Percentiles rank a stretch among this genome's conserved stretches.
Evolutionary conservation across 2,329 filamentous ascomycete species (phyloP).

Genomic region (Escovopsis sp.): DNA sequence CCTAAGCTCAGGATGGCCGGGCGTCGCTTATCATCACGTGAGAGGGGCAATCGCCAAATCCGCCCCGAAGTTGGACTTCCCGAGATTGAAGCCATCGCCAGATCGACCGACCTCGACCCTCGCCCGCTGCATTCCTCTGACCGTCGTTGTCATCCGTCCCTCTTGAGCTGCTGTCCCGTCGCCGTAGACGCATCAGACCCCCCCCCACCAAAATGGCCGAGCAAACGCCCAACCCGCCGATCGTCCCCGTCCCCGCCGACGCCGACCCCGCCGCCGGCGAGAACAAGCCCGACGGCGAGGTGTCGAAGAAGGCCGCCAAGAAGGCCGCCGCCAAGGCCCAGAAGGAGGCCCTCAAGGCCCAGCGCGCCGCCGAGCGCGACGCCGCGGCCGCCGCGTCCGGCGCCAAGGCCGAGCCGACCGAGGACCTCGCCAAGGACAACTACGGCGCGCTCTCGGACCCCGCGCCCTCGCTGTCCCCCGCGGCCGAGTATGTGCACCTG

Average conservation of each 20-base stretch:
- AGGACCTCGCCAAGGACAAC: constrained; percentile 57
- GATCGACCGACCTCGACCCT: no score
- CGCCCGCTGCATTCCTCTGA: no score
- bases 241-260: neutral
- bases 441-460: constrained; percentile 58
- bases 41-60: neutral
- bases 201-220: neutral
- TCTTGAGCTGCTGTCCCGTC: no score
- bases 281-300: constrained; percentile 1
- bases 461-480: constrained; percentile 40
- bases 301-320: constrained; percentile 55
- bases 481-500: constrained; percentile 43
- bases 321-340: constrained; percentile 77
- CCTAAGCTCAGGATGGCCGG: neutral
- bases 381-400: constrained; percentile 54
- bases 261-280: neutral
- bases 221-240: neutral
- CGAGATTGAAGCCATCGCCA: no score
- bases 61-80: no score
- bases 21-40: neutral
- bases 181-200: neutral
- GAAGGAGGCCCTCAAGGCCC: constrained; percentile 70
- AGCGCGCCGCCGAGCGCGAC: constrained; percentile 57
- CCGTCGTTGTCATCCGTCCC: no score
- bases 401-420: constrained; percentile 47